A percentile compares a stretch with the other conserved stretches of the same genome.
Evolutionary conservation across 192 early-diverging fungal species (phyloP).

Genomic region (Entomortierella beljakovae): DNA sequence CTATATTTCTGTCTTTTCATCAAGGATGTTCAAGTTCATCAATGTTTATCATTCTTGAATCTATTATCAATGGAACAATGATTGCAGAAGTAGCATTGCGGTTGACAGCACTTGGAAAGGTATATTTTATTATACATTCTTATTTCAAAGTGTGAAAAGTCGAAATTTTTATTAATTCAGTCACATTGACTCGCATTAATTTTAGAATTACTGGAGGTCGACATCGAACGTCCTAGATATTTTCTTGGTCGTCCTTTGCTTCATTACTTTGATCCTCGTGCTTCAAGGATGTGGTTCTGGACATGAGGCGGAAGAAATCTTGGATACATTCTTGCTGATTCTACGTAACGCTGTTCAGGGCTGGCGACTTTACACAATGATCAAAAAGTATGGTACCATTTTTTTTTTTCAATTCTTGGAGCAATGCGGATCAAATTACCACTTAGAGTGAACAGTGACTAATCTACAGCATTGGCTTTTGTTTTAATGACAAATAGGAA

Average conservation of each 20-base stretch:
- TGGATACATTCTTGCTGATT: slow-evolving; percentile 79
- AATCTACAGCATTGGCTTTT: neutral
- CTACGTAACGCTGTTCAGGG: slow-evolving; percentile 79
- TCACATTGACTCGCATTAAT: neutral
- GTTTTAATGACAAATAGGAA: too few species aligned
- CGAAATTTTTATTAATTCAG: slow-evolving; percentile 17
- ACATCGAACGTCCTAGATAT: slow-evolving; percentile 82
- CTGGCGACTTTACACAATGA: slow-evolving; percentile 73
- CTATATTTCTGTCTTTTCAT: slow-evolving; percentile 59
- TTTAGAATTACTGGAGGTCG: slow-evolving; percentile 69
- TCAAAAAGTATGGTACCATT: slow-evolving; percentile 64
- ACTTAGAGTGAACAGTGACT: neutral
- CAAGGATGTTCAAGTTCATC: slow-evolving; percentile 59
- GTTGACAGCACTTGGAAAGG: slow-evolving; percentile 71
- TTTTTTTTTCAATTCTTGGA: neutral
- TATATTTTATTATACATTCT: slow-evolving; percentile 46
- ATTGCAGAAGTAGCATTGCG: slow-evolving; percentile 77
- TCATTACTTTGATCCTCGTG: slow-evolving; percentile 74
- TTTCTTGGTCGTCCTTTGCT: slow-evolving; percentile 74
- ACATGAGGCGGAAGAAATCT: slow-evolving; percentile 72
- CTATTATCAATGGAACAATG: slow-evolving; percentile 81
- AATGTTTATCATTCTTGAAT: slow-evolving; percentile 77
- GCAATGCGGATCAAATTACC: neutral
- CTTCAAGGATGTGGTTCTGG: slow-evolving; percentile 72
- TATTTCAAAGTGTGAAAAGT: neutral